A percentile compares a stretch with the other conserved stretches of the same genome.
Conservation (phyloP, 2,329 filamentous ascomycete genomes). For the Claviceps citrina region DNA sequence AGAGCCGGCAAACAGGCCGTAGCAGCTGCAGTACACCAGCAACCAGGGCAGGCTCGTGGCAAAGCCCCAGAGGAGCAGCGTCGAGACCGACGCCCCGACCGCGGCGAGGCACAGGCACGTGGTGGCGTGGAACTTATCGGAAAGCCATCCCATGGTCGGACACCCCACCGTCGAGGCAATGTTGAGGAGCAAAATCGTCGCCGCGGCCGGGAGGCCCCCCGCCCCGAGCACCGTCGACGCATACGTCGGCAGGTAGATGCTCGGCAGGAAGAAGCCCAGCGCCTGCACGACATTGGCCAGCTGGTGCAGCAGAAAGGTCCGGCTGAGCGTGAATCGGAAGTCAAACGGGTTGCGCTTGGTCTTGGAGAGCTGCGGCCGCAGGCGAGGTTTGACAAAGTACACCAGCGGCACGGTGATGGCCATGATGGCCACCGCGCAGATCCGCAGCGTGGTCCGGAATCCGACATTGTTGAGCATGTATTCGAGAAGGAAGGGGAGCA, state of each 20-base stretch:
- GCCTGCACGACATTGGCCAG: slow-evolving; percentile 39
- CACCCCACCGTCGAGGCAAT: slow-evolving; percentile 39
- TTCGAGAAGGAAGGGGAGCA: slow-evolving; percentile 30
- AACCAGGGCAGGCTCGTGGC: slow-evolving; percentile 33
- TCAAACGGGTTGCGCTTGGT: slow-evolving; percentile 19
- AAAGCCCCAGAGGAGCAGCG: slow-evolving; percentile 43
- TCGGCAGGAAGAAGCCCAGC: slow-evolving; percentile 42
- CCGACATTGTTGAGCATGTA: slow-evolving; percentile 29
- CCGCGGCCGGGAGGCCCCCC: slow-evolving; percentile 28
- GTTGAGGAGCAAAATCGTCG: slow-evolving; percentile 40
- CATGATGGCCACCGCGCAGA: slow-evolving; percentile 32
- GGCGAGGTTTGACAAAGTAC: slow-evolving; percentile 34
- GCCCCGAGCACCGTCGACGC: slow-evolving; percentile 29
- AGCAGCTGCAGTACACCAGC: slow-evolving; percentile 40
- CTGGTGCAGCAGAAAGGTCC: slow-evolving; percentile 38
- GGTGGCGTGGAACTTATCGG: slow-evolving; percentile 31
- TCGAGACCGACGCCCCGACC: slow-evolving; percentile 34
- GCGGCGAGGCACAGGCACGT: slow-evolving; percentile 38
- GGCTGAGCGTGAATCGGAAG: slow-evolving; percentile 31
- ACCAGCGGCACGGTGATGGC: slow-evolving; percentile 34
- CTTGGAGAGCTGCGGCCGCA: slow-evolving; percentile 21
- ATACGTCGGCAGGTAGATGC: slow-evolving; percentile 42
- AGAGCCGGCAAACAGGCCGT: slow-evolving; percentile 45
- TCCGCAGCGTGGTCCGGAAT: slow-evolving; percentile 26
- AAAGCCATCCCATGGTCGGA: slow-evolving; percentile 37